Percentiles rank a stretch among this genome's conserved stretches.
Conservation (phyloP, 2,329 filamentous ascomycete genomes). For the Acrocalymma vagum region DNA sequence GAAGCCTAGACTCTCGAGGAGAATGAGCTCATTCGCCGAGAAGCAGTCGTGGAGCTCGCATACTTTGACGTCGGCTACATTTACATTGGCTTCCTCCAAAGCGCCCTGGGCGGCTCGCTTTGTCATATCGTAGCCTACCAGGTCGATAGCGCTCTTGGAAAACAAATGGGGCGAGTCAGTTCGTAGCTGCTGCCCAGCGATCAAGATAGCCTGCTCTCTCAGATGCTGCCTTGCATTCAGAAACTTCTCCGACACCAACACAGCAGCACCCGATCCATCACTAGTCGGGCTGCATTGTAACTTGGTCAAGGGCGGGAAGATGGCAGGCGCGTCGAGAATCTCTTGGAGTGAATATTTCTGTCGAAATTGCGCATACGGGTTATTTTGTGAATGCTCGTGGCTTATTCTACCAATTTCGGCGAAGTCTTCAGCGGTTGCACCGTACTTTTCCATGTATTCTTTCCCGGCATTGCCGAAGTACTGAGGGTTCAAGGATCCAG, state of each 20-base stretch:
- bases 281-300: constrained; percentile 94
- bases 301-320: constrained; percentile 86
- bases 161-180: constrained; percentile 83
- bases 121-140: constrained; percentile 88
- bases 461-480: constrained; percentile 93
- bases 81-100: constrained; percentile 72
- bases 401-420: constrained; percentile 90
- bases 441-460: constrained; percentile 94
- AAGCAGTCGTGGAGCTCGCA: constrained; percentile 96
- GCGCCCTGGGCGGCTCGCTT: constrained; percentile 72
- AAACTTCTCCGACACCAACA: constrained; percentile 86
- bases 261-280: constrained; percentile 85
- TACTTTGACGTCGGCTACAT: constrained; percentile 74
- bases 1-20: constrained; percentile 84
- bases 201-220: constrained; percentile 77
- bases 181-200: constrained; percentile 83
- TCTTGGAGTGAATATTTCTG: constrained; percentile 86
- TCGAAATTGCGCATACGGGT: constrained; percentile 96
- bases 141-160: constrained; percentile 78
- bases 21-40: constrained; percentile 88
- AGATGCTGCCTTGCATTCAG: constrained; percentile 82
- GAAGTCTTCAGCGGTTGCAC: constrained; percentile 82
- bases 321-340: constrained; percentile 74
- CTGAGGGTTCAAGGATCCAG: constrained; percentile 83
- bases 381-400: constrained; percentile 84